Evolutionary conservation across 331 rosid species (phyloP).

Genomic region (Cydonia oblonga): DNA sequence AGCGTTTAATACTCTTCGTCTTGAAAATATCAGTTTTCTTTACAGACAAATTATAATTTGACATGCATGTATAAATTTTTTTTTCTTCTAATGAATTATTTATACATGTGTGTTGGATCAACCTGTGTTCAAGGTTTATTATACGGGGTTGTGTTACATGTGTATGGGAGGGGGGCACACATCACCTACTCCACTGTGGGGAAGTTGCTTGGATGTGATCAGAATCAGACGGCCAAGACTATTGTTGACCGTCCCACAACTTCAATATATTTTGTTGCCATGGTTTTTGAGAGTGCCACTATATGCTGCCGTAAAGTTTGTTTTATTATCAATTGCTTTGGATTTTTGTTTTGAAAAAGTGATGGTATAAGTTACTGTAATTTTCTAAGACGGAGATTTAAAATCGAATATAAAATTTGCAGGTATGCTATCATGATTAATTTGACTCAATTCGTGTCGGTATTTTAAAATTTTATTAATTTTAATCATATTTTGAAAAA

Average conservation of each 20-base stretch:
- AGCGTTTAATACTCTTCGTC: no score
- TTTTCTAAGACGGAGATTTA: no score
- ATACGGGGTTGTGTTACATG: neutral
- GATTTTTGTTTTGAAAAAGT: no score
- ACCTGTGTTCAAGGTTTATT: neutral
- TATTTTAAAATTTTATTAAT: neutral
- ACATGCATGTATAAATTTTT: neutral
- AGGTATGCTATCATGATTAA: no score
- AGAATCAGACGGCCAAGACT: neutral
- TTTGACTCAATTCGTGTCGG: neutral
- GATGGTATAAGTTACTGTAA: no score
- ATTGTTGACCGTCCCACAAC: neutral
- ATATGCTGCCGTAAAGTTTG: neutral
- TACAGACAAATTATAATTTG: neutral
- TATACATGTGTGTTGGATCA: neutral
- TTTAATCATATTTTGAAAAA: neutral
- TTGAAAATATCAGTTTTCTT: neutral
- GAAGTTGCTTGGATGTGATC: conserved; percentile 9
- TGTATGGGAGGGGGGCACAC: neutral
- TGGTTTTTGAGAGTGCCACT: no score
- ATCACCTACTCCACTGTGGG: neutral
- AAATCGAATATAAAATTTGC: no score
- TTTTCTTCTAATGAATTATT: neutral
- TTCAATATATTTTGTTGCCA: no score
- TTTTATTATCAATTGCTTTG: neutral